Percentiles rank a stretch among this genome's conserved stretches.
Evolutionary conservation across 2,329 filamentous ascomycete species (phyloP).

Genomic region (Aspergillus novoparasiticus): DNA sequence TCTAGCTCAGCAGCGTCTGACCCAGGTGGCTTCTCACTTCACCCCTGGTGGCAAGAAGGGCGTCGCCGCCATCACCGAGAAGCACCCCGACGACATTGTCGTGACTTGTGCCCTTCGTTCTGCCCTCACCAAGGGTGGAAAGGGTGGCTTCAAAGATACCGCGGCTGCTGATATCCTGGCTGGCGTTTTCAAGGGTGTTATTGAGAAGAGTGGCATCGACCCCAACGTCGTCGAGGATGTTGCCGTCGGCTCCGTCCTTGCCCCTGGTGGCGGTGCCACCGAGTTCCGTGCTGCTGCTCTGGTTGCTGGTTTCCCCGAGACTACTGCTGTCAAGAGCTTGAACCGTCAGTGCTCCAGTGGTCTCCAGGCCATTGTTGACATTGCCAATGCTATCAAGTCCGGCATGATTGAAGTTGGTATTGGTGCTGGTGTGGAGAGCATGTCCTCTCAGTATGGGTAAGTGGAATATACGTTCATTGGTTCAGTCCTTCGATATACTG

Average conservation of each 20-base stretch:
- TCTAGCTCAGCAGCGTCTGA: constrained; percentile 60
- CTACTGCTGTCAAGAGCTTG: constrained; percentile 79
- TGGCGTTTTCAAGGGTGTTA: constrained; percentile 77
- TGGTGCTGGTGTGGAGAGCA: constrained; percentile 94
- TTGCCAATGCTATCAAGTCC: constrained; percentile 85
- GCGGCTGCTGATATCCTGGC: constrained; percentile 80
- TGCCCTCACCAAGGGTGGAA: constrained; percentile 88
- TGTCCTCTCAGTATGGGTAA: constrained; percentile 88
- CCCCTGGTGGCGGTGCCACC: constrained; percentile 90
- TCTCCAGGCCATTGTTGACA: constrained; percentile 87
- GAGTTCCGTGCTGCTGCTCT: constrained; percentile 93
- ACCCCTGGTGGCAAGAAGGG: constrained; percentile 42
- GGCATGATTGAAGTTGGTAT: constrained; percentile 97
- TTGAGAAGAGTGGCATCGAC: constrained; percentile 86
- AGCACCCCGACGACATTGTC: constrained; percentile 72
- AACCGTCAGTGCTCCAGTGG: constrained; percentile 96
- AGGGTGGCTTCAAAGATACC: constrained; percentile 95
- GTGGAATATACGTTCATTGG: constrained; percentile 27
- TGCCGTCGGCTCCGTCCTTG: constrained; percentile 85
- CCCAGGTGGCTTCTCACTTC: constrained; percentile 61
- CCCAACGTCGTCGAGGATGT: constrained; percentile 88
- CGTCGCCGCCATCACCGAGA: constrained; percentile 39
- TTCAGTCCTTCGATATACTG: not conserved
- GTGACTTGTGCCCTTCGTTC: constrained; percentile 91
- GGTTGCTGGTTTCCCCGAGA: constrained; percentile 86